Evolutionary conservation across 768 basidiomycete species (phyloP).

Genomic region (Tricholoma sp.): DNA sequence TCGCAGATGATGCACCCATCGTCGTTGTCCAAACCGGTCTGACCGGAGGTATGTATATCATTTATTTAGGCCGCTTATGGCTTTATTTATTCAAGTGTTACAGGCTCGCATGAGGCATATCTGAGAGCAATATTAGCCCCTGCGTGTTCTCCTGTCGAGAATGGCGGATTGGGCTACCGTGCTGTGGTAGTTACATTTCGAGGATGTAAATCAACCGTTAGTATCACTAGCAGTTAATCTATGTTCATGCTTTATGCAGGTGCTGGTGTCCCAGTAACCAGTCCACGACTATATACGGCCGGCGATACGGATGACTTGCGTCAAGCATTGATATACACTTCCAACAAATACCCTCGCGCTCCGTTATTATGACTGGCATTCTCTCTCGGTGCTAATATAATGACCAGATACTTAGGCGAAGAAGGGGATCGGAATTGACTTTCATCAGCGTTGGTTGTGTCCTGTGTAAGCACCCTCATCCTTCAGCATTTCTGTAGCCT

Average conservation of each 20-base stretch:
- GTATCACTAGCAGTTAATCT: background rate
- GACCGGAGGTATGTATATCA: constrained; percentile 23
- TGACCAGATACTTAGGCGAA: constrained; percentile 72
- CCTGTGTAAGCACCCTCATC: constrained; percentile 43
- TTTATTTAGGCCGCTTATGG: background rate
- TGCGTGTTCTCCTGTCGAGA: constrained; percentile 49
- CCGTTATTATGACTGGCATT: constrained; percentile 74
- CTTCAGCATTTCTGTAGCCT: constrained; percentile 18
- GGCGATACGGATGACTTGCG: constrained; percentile 75
- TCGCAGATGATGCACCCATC: constrained; percentile 27
- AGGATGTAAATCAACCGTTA: constrained; percentile 48
- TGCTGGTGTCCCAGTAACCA: constrained; percentile 67
- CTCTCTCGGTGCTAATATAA: constrained; percentile 76
- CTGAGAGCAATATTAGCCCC: constrained; percentile 63
- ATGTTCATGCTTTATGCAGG: constrained; percentile 31
- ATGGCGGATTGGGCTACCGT: constrained; percentile 73
- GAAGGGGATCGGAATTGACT: constrained; percentile 56
- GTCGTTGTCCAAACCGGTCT: constrained; percentile 35
- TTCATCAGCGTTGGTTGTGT: constrained; percentile 47
- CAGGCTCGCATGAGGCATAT: constrained; percentile 73
- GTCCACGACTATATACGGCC: constrained; percentile 65
- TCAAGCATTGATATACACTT: constrained; percentile 60
- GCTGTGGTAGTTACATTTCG: constrained; percentile 75
- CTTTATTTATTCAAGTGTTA: background rate
- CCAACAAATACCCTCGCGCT: constrained; percentile 55